Evolutionary conservation across 331 rosid species (phyloP).

Genomic region (Stylosanthes scabra): DNA sequence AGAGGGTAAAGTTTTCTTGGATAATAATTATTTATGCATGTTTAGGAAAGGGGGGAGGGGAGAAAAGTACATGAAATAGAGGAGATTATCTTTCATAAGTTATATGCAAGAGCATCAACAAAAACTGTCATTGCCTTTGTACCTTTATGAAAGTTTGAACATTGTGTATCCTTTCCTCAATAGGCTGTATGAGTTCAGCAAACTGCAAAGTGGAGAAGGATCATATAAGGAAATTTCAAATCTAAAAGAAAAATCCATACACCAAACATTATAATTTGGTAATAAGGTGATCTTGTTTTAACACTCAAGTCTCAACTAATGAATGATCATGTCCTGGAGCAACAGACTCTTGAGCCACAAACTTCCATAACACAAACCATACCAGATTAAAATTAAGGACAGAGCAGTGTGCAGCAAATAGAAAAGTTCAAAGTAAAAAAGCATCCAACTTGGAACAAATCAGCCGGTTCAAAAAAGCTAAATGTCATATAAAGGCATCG

Average conservation of each 20-base stretch:
- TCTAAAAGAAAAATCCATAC: constrained; percentile 23
- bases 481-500: constrained; percentile 2
- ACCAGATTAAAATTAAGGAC: constrained; percentile 10
- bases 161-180: constrained; percentile 71
- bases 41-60: background rate
- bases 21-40: constrained; percentile 5
- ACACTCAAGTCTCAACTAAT: background rate
- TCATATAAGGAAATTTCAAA: constrained; percentile 2
- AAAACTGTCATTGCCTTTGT: constrained; percentile 20
- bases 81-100: constrained; percentile 6
- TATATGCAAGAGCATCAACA: background rate
- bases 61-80: background rate
- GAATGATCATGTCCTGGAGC: background rate
- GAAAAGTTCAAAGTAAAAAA: background rate
- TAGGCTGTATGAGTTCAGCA: constrained; percentile 79
- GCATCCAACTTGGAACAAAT: background rate
- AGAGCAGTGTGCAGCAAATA: background rate
- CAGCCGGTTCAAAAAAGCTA: background rate
- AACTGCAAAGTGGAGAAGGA: constrained; percentile 57
- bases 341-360: background rate
- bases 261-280: constrained; percentile 18
- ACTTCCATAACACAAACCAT: background rate
- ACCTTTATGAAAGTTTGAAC: constrained; percentile 85
- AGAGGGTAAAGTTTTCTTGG: constrained; percentile 8
- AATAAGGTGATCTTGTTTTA: constrained; percentile 17